phyloP scores from a whole-genome alignment of 805 yeast genomes.

The Candida sanyiensis region DNA sequence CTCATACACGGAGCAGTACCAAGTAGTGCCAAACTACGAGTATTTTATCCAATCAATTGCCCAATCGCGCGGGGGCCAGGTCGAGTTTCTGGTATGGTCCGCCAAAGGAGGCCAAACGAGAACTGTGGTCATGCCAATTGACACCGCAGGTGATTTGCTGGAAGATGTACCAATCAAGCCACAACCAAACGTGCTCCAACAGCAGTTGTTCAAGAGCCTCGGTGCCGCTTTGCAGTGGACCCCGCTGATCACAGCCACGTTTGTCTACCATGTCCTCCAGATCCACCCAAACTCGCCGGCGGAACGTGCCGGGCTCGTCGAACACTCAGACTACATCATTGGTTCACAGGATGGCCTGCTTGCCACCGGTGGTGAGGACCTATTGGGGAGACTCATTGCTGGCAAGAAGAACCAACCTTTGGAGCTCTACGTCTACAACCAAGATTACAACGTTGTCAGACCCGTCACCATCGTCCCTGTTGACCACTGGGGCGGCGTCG shows the following conservation, averaged over 20 bases:
- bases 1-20: conserved; percentile 29
- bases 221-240: conserved; percentile 76
- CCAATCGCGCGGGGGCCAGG: conserved; percentile 33
- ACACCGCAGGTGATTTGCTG: conserved; percentile 23
- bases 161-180: conserved; percentile 24
- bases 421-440: conserved; percentile 75
- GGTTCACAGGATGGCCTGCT: conserved; percentile 84
- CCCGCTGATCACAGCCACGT: conserved; percentile 67
- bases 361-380: conserved; percentile 81
- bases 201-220: conserved; percentile 40
- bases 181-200: conserved; percentile 20
- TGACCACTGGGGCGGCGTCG: conserved; percentile 78
- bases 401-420: conserved; percentile 42
- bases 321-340: conserved; percentile 82
- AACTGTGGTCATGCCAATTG: conserved; percentile 33
- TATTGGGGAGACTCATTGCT: conserved; percentile 61
- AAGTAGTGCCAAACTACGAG: conserved; percentile 38
- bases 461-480: conserved; percentile 77
- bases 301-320: conserved; percentile 70
- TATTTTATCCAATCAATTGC: conserved; percentile 38
- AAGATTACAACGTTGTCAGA: conserved; percentile 77
- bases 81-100: conserved; percentile 68
- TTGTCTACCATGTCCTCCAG: conserved; percentile 79
- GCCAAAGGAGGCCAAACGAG: conserved; percentile 73
- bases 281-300: conserved; percentile 79